These are phyloP conservation scores for Aspergillus arachidicola DNA, from an alignment of 2,329 filamentous ascomycete genomes.

Conservation along the genomic window DNA sequence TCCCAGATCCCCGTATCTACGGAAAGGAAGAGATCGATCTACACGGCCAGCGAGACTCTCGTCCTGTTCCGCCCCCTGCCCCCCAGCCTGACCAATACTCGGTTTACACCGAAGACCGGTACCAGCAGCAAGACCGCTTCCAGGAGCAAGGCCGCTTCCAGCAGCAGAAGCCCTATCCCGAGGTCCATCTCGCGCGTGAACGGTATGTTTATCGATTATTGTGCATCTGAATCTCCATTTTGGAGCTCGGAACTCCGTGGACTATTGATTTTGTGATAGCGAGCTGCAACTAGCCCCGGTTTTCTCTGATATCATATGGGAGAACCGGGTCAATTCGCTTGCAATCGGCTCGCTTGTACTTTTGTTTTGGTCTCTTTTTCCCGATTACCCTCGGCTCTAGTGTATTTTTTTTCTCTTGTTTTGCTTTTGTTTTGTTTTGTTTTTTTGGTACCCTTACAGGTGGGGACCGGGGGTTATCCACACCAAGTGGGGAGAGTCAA, in stretches of 20 bases:
- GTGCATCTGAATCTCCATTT: conserved; percentile 20
- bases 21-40: conserved; percentile 86
- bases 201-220: conserved; percentile 45
- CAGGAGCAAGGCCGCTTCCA: conserved; percentile 28
- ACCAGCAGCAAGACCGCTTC: conserved; percentile 38
- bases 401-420: conserved; percentile 11
- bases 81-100: conserved; percentile 13
- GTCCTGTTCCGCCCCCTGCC: conserved; percentile 44
- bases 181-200: conserved; percentile 55
- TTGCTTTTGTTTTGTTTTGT: conserved; percentile 14
- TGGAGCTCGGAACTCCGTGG: conserved; percentile 4
- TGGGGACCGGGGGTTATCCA: background rate
- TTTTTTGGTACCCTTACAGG: conserved; percentile 8
- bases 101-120: conserved; percentile 37
- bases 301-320: background rate
- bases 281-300: background rate
- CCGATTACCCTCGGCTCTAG: conserved; percentile 3
- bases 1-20: conserved; percentile 67
- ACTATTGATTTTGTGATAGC: background rate
- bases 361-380: background rate
- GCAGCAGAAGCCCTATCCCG: conserved; percentile 41
- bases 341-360: background rate
- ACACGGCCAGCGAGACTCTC: conserved; percentile 60
- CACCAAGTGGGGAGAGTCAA: conserved; percentile 26
- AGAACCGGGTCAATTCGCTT: background rate